phyloP scores from a whole-genome alignment of 2,329 filamentous ascomycete genomes.

The Botryotinia globosa region DNA sequence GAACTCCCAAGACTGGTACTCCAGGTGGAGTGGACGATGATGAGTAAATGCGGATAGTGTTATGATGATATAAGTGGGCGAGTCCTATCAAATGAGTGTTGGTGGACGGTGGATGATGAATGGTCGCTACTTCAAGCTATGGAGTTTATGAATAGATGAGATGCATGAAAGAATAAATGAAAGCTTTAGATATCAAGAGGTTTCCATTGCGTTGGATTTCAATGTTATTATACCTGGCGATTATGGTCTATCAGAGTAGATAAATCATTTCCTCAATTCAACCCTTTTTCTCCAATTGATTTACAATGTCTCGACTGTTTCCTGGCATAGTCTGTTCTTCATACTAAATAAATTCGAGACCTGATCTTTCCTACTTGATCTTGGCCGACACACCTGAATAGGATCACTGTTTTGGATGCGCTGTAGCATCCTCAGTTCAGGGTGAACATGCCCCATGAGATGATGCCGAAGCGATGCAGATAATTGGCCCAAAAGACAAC shows the following conservation, averaged over 20 bases:
- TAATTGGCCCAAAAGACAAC: no score
- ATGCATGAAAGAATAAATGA: background rate
- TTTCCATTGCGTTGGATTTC: background rate
- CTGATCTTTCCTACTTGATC: background rate
- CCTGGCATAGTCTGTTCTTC: background rate
- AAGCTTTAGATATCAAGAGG: background rate
- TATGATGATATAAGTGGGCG: background rate
- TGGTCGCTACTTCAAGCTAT: background rate
- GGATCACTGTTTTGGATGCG: background rate
- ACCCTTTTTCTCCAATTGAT: background rate
- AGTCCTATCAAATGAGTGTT: background rate
- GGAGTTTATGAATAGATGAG: slow-evolving; percentile 8
- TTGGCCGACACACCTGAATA: background rate
- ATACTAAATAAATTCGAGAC: no score
- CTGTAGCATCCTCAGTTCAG: background rate
- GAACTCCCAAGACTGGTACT: background rate
- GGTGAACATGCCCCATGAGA: background rate
- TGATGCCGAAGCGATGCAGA: background rate
- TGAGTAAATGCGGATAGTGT: background rate
- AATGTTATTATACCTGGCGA: background rate
- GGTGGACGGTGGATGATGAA: background rate
- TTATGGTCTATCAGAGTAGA: background rate
- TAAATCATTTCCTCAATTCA: background rate
- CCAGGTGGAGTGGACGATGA: background rate
- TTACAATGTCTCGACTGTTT: background rate